Conservation (phyloP, 768 basidiomycete species). For the Leccinum pellstonianum region DNA sequence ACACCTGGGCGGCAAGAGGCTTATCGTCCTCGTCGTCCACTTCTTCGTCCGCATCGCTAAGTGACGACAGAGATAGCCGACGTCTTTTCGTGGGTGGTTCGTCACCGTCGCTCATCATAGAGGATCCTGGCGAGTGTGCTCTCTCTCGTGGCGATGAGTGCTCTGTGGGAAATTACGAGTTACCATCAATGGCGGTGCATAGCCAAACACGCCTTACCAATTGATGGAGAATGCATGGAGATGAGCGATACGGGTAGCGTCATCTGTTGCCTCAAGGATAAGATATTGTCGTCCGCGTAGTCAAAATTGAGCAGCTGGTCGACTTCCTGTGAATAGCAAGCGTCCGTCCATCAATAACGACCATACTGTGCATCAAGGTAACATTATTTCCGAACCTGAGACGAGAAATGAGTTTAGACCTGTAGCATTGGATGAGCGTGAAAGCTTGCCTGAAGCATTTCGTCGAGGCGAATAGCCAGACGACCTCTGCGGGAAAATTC, state of each 20-base stretch:
- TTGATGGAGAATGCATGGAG: slow-evolving; percentile 51
- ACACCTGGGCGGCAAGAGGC: slow-evolving; percentile 52
- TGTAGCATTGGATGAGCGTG: neutral
- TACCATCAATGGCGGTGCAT: neutral
- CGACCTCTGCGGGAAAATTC: slow-evolving; percentile 73
- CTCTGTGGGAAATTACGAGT: slow-evolving; percentile 22
- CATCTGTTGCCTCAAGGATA: slow-evolving; percentile 72
- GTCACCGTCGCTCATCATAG: slow-evolving; percentile 45
- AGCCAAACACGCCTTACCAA: slow-evolving; percentile 40
- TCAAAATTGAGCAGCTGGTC: slow-evolving; percentile 77
- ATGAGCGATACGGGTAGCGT: slow-evolving; percentile 48
- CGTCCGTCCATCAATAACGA: slow-evolving; percentile 12
- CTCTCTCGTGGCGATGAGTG: slow-evolving; percentile 23
- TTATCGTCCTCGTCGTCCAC: slow-evolving; percentile 61
- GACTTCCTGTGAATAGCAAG: slow-evolving; percentile 53
- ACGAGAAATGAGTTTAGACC: slow-evolving; percentile 14
- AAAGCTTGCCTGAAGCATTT: slow-evolving; percentile 65
- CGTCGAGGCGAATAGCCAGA: slow-evolving; percentile 78
- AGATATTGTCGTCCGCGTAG: slow-evolving; percentile 69
- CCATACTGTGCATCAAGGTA: slow-evolving; percentile 11
- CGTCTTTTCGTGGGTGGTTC: slow-evolving; percentile 51
- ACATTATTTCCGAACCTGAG: slow-evolving; percentile 25
- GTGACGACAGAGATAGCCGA: slow-evolving; percentile 55
- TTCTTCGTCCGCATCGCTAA: slow-evolving; percentile 42
- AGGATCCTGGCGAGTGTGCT: slow-evolving; percentile 36